Conservation (phyloP, 257 asterid species). For the Coffea canephora region DNA sequence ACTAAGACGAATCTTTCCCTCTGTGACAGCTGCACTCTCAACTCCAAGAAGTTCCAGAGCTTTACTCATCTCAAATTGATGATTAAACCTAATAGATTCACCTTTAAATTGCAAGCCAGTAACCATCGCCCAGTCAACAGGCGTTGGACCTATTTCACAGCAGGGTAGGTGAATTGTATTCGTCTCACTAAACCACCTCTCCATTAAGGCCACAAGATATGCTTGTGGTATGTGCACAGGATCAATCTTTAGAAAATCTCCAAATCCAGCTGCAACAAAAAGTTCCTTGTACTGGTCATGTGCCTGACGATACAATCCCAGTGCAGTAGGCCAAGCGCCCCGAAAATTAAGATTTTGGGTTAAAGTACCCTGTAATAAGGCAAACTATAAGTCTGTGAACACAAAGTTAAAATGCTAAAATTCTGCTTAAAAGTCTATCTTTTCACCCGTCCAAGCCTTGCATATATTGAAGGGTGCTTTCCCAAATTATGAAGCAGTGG, state of each 20-base stretch:
- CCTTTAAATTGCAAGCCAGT: conserved; percentile 14
- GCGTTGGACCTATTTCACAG: conserved; percentile 21
- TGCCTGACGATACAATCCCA: conserved; percentile 16
- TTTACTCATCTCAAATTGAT: conserved; percentile 9
- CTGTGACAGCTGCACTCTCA: conserved; percentile 14
- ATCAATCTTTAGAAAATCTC: conserved; percentile 13
- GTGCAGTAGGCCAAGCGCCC: conserved; percentile 24
- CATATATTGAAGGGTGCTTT: conserved; percentile 20
- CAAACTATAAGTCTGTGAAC: not conserved
- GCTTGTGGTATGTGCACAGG: conserved; percentile 20
- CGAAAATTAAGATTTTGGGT: conserved; percentile 20
- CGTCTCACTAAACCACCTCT: conserved; percentile 22
- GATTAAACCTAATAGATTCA: conserved; percentile 12
- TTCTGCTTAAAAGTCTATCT: not conserved
- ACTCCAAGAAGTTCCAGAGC: conserved; percentile 22
- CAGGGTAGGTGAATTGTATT: conserved; percentile 19
- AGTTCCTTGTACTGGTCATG: conserved; percentile 22
- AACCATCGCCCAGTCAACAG: conserved; percentile 20
- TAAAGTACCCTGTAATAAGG: conserved; percentile 13
- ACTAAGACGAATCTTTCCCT: conserved; percentile 23
- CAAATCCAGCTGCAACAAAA: conserved; percentile 18
- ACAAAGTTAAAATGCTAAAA: not conserved
- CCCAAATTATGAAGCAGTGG: conserved; percentile 20
- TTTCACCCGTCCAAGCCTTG: conserved; percentile 17
- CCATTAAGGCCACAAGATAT: conserved; percentile 19